Percentiles rank a stretch among this genome's conserved stretches.
phyloP scores from a whole-genome alignment of 1,284 basidiomycete species.

The Sanghuangporus baumii region DNA sequence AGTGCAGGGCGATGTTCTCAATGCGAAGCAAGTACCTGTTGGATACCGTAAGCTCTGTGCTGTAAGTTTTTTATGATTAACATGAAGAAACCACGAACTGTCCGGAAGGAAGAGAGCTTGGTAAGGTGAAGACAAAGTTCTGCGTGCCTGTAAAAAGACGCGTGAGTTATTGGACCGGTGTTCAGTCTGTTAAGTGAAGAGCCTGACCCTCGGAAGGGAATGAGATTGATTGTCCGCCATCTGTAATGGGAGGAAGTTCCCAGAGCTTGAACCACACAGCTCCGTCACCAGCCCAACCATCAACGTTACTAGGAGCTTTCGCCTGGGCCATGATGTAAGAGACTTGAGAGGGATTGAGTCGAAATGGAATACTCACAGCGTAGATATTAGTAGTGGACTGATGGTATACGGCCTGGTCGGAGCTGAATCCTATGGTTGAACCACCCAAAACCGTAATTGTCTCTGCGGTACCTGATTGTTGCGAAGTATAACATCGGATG shows the following conservation, averaged over 20 bases:
- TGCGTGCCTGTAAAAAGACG: slow-evolving; percentile 17
- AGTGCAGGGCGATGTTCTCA: slow-evolving; percentile 28
- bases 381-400: slow-evolving; percentile 36
- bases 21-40: slow-evolving; percentile 27
- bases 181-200: neutral
- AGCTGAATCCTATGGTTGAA: slow-evolving; percentile 28
- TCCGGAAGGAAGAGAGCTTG: slow-evolving; percentile 25
- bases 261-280: slow-evolving; percentile 36
- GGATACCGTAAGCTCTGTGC: neutral
- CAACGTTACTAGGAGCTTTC: slow-evolving; percentile 30
- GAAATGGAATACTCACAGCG: slow-evolving; percentile 21
- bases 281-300: slow-evolving; percentile 33
- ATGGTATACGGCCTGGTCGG: slow-evolving; percentile 34
- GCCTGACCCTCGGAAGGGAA: slow-evolving; percentile 20
- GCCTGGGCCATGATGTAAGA: slow-evolving; percentile 19
- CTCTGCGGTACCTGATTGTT: slow-evolving; percentile 28
- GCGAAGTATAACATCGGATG: slow-evolving; percentile 36
- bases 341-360: neutral
- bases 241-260: slow-evolving; percentile 21
- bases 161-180: neutral
- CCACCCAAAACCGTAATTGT: slow-evolving; percentile 33
- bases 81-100: slow-evolving; percentile 8
- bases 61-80: slow-evolving; percentile 18
- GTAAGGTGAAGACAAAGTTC: slow-evolving; percentile 25
- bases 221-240: slow-evolving; percentile 20